Conservation (phyloP, 108 stramenopile genomes). For the Nitzschia sp. region DNA sequence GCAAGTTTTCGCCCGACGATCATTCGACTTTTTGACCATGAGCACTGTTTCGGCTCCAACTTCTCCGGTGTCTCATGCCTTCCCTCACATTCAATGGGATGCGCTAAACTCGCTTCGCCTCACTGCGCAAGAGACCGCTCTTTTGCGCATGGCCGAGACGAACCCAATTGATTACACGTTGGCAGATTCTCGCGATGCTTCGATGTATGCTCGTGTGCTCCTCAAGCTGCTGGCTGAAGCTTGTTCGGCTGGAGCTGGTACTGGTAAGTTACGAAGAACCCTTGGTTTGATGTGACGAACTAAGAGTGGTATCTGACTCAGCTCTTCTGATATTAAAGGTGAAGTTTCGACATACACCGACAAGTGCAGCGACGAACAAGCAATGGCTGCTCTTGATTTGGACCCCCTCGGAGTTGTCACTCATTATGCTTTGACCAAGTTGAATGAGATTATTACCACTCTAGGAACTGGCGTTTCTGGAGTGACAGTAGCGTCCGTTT, state of each 20-base stretch:
- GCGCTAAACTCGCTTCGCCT: constrained; percentile 76
- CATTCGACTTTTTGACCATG: constrained; percentile 23
- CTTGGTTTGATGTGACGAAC: no score
- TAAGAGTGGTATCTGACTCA: no score
- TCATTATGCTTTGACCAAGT: constrained; percentile 79
- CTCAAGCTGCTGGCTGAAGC: constrained; percentile 86
- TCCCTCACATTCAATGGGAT: constrained; percentile 78
- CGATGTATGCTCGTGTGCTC: constrained; percentile 86
- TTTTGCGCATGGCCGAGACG: constrained; percentile 89
- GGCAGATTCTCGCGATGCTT: constrained; percentile 87
- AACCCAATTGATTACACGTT: constrained; percentile 89
- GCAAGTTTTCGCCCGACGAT: background rate
- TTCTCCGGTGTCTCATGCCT: constrained; percentile 75
- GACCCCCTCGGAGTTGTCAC: constrained; percentile 85
- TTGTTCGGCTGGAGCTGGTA: constrained; percentile 66
- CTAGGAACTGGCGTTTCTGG: constrained; percentile 56
- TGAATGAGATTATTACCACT: constrained; percentile 69
- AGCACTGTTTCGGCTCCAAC: constrained; percentile 28
- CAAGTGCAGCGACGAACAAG: constrained; percentile 57
- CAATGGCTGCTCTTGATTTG: constrained; percentile 62
- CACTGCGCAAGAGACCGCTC: constrained; percentile 84
- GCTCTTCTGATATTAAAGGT: no score
- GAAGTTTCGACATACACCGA: constrained; percentile 41
- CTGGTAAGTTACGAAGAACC: constrained; percentile 54
- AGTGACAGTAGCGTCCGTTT: constrained; percentile 75